A percentile compares a stretch with the other conserved stretches of the same genome.
Evolutionary conservation across 257 asterid genomes (phyloP).

Genomic region (Nicotiana knightiana): DNA sequence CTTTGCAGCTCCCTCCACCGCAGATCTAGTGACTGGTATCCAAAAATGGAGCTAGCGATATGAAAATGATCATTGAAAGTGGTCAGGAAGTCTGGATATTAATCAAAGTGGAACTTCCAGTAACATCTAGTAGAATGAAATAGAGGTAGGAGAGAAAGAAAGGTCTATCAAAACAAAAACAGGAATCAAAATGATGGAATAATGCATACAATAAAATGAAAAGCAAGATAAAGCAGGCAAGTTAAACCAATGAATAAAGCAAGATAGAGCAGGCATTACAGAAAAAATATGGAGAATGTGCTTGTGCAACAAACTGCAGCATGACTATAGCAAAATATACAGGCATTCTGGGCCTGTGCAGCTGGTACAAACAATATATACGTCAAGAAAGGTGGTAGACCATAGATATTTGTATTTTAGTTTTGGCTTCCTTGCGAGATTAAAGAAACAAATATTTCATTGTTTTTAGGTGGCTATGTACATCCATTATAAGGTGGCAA

Average conservation of each 20-base stretch:
- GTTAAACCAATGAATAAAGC: background rate
- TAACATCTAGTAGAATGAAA: background rate
- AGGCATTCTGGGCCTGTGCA: background rate
- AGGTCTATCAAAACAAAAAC: background rate
- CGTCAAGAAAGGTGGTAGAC: background rate
- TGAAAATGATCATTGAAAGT: background rate
- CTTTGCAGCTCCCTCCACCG: constrained; percentile 36
- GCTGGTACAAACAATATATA: background rate
- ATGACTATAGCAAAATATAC: background rate
- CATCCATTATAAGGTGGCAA: background rate
- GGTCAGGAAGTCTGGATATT: background rate
- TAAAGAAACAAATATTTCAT: background rate
- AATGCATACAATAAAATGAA: background rate
- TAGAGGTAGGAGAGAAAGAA: background rate
- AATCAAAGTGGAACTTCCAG: background rate
- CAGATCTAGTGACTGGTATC: constrained; percentile 13
- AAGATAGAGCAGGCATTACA: background rate
- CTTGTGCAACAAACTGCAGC: background rate
- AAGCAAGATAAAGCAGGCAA: background rate
- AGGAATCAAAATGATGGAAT: background rate
- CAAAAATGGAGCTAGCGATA: constrained; percentile 21
- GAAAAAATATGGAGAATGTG: background rate
- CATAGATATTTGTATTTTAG: background rate
- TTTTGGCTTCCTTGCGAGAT: background rate
- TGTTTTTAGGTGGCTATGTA: background rate